A percentile compares a stretch with the other conserved stretches of the same genome.
Conservation (phyloP, 345 rosid genomes). For the Abelmoschus esculentus region DNA sequence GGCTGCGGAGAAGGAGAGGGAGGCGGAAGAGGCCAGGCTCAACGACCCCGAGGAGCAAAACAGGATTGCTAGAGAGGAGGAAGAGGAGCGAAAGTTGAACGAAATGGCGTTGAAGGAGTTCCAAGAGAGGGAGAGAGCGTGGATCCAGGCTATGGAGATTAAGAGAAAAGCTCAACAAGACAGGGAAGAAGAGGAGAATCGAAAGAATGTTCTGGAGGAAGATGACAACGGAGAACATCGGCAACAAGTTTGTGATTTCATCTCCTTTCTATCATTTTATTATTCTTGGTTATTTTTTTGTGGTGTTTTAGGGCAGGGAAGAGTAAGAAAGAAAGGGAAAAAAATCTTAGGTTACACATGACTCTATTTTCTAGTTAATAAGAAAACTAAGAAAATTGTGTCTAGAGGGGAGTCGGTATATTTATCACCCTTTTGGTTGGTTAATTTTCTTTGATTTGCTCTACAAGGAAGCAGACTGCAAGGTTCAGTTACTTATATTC, state of each 20-base stretch:
- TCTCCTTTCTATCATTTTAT: background rate
- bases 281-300: constrained; percentile 11
- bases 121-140: constrained; percentile 69
- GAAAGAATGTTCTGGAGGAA: constrained; percentile 32
- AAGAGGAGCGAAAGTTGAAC: constrained; percentile 50
- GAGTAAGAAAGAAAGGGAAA: background rate
- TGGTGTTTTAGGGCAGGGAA: background rate
- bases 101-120: constrained; percentile 63
- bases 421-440: background rate
- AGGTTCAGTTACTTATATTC: background rate
- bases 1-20: constrained; percentile 59
- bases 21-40: constrained; percentile 42
- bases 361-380: background rate
- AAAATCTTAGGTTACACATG: background rate
- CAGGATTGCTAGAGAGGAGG: constrained; percentile 41
- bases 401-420: background rate
- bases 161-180: constrained; percentile 43
- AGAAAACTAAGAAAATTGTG: background rate
- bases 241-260: constrained; percentile 22
- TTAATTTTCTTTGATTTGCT: background rate
- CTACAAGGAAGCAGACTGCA: background rate
- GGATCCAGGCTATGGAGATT: constrained; percentile 62
- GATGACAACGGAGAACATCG: constrained; percentile 14
- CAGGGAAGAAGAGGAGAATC: constrained; percentile 33
- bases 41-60: constrained; percentile 68